These are phyloP conservation scores for Camillea tinctor DNA, from an alignment of 2,329 filamentous ascomycete species.

Conservation along the genomic window DNA sequence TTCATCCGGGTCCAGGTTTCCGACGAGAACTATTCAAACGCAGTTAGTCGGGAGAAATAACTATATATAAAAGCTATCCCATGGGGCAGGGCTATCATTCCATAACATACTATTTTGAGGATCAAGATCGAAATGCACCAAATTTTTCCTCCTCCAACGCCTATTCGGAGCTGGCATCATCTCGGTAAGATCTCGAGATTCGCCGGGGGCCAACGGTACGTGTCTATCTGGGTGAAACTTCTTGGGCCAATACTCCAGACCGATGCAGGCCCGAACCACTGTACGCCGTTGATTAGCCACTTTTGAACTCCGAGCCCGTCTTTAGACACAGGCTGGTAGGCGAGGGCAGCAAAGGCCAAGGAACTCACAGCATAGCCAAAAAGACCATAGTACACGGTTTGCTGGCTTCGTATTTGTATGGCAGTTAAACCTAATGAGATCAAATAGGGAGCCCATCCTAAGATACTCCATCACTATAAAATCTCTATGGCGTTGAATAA, in stretches of 20 bases:
- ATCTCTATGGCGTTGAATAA: neutral
- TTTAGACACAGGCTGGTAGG: no score
- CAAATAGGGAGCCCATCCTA: neutral
- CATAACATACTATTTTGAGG: neutral
- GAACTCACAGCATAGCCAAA: slow-evolving; percentile 19
- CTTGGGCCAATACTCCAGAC: slow-evolving; percentile 15
- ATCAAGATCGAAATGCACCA: neutral
- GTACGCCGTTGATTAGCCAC: neutral
- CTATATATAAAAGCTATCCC: neutral
- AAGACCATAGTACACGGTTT: slow-evolving; percentile 13
- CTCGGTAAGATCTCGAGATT: neutral
- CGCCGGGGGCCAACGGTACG: neutral
- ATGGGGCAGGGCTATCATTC: no score
- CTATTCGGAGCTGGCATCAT: neutral
- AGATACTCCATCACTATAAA: neutral
- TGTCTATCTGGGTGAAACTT: slow-evolving; percentile 16
- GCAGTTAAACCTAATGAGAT: neutral
- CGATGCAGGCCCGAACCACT: slow-evolving; percentile 17
- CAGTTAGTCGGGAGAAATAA: neutral
- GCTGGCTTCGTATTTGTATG: neutral
- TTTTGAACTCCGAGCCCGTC: neutral
- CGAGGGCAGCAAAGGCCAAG: neutral
- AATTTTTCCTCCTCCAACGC: neutral
- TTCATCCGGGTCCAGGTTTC: neutral
- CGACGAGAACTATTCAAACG: neutral